Base-by-base conservation (phyloP, 805 yeast genomes). In the Danielozyma ontarioensis region DNA sequence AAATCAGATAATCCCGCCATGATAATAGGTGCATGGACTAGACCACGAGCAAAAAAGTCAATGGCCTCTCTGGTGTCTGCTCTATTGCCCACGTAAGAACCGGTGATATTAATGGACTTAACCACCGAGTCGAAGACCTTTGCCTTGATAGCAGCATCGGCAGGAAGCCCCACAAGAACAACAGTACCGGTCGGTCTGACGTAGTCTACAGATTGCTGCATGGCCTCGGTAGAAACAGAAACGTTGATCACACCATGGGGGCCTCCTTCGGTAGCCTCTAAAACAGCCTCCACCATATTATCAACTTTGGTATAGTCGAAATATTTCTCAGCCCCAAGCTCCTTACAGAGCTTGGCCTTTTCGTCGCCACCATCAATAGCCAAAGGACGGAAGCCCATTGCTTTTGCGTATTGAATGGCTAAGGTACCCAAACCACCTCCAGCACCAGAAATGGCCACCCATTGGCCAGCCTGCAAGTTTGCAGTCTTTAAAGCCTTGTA, bases 401-500 rank as follows among this genome's bases (percentile, higher is more conserved):
- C 86, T 54, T 64, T 72, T 39, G 86, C 88, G 64, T 77, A 81
- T 64, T 81, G 88, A 48, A 78, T 63, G 36, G 85, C 86, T 42
- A 81, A 64, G 36, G 86, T 70, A 40, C 89, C 89, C 50, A 81
- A 74, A 44, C 88, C 88, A 57, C 88, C 86, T 51, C 80, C 86
- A 34, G 87, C 87, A 60, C 89, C 89, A 37, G 83, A 75, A 47
- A 81, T 64, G 46, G 83, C 82, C 39, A 81, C 80, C 85, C 85
- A 80, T 50, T 82, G 73, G 47, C 88, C 88, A 39, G 87, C 76
- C 39, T 46, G 56, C 52, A 80, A 66, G 38, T 74, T 74, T 35
- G 94, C 84, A 28, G 85, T 81, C 72, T 84, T 84, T 57, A 85
- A 69, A 28, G 94, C 95, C 72, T 84, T 85, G 80, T 85, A 85